Conservation (phyloP, 1,284 basidiomycete species). For the Golubevia pallescens region DNA sequence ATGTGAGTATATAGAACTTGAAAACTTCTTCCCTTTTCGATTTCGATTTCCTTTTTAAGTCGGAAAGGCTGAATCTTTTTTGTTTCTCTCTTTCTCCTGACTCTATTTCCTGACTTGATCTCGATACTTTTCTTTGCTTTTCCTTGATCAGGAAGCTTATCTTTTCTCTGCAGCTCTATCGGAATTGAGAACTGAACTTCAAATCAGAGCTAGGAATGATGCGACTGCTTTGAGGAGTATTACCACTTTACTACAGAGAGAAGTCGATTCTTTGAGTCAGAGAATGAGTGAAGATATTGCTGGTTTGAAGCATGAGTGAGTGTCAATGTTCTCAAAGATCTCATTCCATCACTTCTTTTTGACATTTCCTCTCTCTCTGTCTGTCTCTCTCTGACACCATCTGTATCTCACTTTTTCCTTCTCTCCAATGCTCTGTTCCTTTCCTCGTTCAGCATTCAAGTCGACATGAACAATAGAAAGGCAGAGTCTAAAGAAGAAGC, state of each 20-base stretch:
- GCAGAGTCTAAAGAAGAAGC: conserved; percentile 87
- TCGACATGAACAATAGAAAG: conserved; percentile 93
- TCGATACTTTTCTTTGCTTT: neutral
- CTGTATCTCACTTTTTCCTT: neutral
- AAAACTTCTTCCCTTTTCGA: no score
- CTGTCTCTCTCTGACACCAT: neutral
- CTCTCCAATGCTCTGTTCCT: neutral
- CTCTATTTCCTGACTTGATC: neutral
- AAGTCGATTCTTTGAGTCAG: conserved; percentile 83
- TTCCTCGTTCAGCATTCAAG: conserved; percentile 72
- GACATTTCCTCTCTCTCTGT: neutral
- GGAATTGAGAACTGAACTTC: conserved; percentile 86
- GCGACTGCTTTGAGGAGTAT: conserved; percentile 78
- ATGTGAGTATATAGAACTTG: conserved; percentile 10
- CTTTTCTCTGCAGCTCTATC: conserved; percentile 91
- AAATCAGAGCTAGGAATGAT: conserved; percentile 83
- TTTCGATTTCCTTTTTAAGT: no score
- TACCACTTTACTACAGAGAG: conserved; percentile 78
- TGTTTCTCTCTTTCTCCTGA: no score
- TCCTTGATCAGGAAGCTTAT: conserved; percentile 80
- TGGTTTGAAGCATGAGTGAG: conserved; percentile 87
- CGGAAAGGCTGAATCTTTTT: conserved; percentile 21
- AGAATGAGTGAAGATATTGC: conserved; percentile 93
- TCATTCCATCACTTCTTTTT: neutral
- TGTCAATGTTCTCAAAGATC: conserved; percentile 65